These are phyloP conservation scores for Botrytis paeoniae DNA, from an alignment of 2,329 filamentous ascomycete species.

Conservation along the genomic window DNA sequence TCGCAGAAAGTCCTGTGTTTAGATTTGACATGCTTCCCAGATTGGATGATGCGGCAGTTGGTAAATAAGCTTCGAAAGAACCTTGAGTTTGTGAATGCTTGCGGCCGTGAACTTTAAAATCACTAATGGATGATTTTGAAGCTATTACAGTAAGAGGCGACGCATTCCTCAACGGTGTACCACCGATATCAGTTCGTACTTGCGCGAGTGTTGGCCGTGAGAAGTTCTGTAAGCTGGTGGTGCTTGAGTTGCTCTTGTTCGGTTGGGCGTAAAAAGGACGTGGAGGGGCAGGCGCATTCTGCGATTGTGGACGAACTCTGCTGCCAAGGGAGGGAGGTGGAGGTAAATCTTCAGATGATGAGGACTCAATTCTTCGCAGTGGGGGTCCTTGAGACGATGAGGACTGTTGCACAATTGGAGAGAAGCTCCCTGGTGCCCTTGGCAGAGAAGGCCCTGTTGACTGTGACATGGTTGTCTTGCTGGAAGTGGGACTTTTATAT, in stretches of 20 bases:
- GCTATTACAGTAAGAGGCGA: slow-evolving; percentile 46
- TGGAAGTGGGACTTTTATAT: slow-evolving; percentile 19
- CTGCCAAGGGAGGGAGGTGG: slow-evolving; percentile 37
- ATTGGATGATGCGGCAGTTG: slow-evolving; percentile 49
- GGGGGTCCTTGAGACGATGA: slow-evolving; percentile 38
- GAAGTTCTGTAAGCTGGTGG: slow-evolving; percentile 51
- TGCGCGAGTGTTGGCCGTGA: slow-evolving; percentile 48
- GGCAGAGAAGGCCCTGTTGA: slow-evolving; percentile 28
- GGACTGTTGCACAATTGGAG: slow-evolving; percentile 36
- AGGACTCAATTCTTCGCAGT: slow-evolving; percentile 46
- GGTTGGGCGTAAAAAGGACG: slow-evolving; percentile 49
- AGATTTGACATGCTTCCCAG: slow-evolving; percentile 35
- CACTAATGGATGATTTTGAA: slow-evolving; percentile 37
- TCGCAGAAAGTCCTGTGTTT: slow-evolving; percentile 53
- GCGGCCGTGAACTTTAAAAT: slow-evolving; percentile 50
- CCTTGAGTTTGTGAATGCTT: slow-evolving; percentile 73
- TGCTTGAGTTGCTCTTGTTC: slow-evolving; percentile 48
- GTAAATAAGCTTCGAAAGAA: slow-evolving; percentile 71
- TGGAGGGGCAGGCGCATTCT: slow-evolving; percentile 39
- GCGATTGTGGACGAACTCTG: slow-evolving; percentile 46
- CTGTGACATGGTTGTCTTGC: slow-evolving; percentile 29
- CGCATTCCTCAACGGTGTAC: slow-evolving; percentile 35
- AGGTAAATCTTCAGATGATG: slow-evolving; percentile 44
- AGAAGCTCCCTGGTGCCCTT: slow-evolving; percentile 37
- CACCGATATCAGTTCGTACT: slow-evolving; percentile 23